These are phyloP conservation scores for Verruconis gallopava DNA, from an alignment of 2,329 filamentous ascomycete species.

Conservation along the genomic window DNA sequence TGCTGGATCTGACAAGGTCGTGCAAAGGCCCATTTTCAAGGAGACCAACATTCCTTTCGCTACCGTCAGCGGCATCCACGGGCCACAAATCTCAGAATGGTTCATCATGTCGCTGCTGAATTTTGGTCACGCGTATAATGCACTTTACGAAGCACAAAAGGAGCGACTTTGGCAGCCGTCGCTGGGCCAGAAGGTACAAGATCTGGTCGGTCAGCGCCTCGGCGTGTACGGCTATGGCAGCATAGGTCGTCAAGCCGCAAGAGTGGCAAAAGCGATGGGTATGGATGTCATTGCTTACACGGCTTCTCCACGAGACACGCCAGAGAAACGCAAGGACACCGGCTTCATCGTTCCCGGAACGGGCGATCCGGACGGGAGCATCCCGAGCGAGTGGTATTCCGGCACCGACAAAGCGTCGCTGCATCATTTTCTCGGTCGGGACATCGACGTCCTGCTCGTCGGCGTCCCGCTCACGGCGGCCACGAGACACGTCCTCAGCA, in stretches of 20 bases:
- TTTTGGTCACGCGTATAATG: conserved; percentile 41
- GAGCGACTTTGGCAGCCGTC: conserved; percentile 37
- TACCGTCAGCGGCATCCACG: conserved; percentile 44
- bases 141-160: conserved; percentile 45
- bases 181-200: conserved; percentile 28
- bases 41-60: conserved; percentile 40
- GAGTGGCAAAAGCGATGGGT: conserved; percentile 50
- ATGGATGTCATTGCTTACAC: conserved; percentile 67
- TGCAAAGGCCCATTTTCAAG: conserved; percentile 40
- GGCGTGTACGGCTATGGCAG: conserved; percentile 51
- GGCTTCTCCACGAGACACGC: conserved; percentile 52
- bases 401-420: conserved; percentile 39
- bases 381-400: conserved; percentile 45
- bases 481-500: conserved; percentile 42
- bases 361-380: conserved; percentile 42
- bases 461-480: conserved; percentile 41
- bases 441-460: conserved; percentile 45
- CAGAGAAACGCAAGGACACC: conserved; percentile 48
- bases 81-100: conserved; percentile 56
- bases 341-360: conserved; percentile 58
- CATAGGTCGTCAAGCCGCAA: conserved; percentile 47
- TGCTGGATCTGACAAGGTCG: conserved; percentile 43
- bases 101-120: conserved; percentile 48
- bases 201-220: conserved; percentile 44
- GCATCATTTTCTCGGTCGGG: conserved; percentile 40